These are phyloP conservation scores for Suillus brevipes DNA, from an alignment of 768 basidiomycete genomes.

Conservation along the genomic window DNA sequence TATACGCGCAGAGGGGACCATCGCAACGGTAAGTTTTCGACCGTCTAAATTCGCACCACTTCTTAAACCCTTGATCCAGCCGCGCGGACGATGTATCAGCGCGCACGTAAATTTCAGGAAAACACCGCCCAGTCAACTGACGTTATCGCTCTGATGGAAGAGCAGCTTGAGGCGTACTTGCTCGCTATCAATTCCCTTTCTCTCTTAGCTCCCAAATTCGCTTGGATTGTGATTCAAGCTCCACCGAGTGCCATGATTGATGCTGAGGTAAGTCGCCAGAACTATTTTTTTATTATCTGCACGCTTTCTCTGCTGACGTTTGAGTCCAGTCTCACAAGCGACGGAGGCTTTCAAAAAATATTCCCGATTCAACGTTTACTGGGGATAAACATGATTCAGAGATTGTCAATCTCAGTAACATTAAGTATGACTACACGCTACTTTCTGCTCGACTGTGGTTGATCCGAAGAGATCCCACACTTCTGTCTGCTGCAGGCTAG, in stretches of 20 bases:
- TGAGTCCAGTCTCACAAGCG: constrained; percentile 62
- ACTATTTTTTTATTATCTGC: constrained; percentile 14
- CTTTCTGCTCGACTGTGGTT: constrained; percentile 79
- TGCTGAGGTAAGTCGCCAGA: constrained; percentile 42
- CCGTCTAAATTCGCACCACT: constrained; percentile 11
- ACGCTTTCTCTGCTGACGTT: constrained; percentile 19
- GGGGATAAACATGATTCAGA: constrained; percentile 68
- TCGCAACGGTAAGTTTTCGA: constrained; percentile 70
- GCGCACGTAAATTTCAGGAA: constrained; percentile 73
- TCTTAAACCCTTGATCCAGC: constrained; percentile 51
- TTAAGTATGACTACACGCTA: constrained; percentile 75
- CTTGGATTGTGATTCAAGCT: constrained; percentile 77
- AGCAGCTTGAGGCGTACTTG: constrained; percentile 77
- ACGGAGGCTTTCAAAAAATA: constrained; percentile 66
- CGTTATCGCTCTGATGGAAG: constrained; percentile 52
- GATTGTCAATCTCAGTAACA: constrained; percentile 76
- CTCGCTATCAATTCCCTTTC: constrained; percentile 89
- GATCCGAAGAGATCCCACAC: constrained; percentile 60
- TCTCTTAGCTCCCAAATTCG: constrained; percentile 74
- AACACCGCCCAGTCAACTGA: constrained; percentile 35
- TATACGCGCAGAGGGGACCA: constrained; percentile 86
- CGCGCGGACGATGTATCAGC: constrained; percentile 90
- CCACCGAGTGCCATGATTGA: constrained; percentile 46
- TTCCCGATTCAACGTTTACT: constrained; percentile 74
- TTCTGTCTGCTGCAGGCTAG: constrained; percentile 68